These are phyloP conservation scores for Apiospora saccharicola DNA, from an alignment of 2,329 filamentous ascomycete genomes.

Conservation along the genomic window DNA sequence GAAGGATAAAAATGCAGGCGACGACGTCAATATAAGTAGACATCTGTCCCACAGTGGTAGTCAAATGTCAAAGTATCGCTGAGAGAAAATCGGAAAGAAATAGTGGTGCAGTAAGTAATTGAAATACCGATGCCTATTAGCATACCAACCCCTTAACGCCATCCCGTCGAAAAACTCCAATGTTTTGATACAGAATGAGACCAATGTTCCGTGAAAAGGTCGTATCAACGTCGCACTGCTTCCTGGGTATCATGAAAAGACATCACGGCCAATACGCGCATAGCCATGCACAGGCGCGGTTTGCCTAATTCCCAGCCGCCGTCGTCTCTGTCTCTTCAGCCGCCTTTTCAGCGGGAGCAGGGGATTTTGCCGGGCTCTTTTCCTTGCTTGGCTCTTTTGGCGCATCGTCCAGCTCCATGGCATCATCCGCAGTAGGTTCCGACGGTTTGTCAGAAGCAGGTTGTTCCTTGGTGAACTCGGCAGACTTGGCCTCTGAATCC, in stretches of 20 bases:
- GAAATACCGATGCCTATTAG: neutral
- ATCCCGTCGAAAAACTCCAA: neutral
- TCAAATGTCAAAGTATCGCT: neutral
- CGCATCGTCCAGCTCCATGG: constrained; percentile 24
- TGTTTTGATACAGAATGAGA: constrained; percentile 5
- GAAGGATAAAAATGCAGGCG: no score
- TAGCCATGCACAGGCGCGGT: neutral
- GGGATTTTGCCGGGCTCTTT: constrained; percentile 17
- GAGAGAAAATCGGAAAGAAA: neutral
- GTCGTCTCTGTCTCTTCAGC: neutral
- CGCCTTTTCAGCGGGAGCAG: constrained; percentile 10
- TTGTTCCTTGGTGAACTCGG: constrained; percentile 18
- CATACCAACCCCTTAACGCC: constrained; percentile 14
- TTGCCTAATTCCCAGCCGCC: neutral
- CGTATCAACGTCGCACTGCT: constrained; percentile 10
- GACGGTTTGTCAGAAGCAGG: neutral
- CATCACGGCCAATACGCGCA: neutral
- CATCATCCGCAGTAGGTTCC: constrained; percentile 10
- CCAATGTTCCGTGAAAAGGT: constrained; percentile 13
- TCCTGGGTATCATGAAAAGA: constrained; percentile 17
- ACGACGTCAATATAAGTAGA: no score
- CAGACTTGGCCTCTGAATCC: constrained; percentile 18
- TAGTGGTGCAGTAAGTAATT: neutral
- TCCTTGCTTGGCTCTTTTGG: constrained; percentile 28
- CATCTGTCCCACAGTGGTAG: neutral